A percentile compares a stretch with the other conserved stretches of the same genome.
Conservation (phyloP, 1,139 yeast genomes). For the Lodderomyces jiufengensis region DNA sequence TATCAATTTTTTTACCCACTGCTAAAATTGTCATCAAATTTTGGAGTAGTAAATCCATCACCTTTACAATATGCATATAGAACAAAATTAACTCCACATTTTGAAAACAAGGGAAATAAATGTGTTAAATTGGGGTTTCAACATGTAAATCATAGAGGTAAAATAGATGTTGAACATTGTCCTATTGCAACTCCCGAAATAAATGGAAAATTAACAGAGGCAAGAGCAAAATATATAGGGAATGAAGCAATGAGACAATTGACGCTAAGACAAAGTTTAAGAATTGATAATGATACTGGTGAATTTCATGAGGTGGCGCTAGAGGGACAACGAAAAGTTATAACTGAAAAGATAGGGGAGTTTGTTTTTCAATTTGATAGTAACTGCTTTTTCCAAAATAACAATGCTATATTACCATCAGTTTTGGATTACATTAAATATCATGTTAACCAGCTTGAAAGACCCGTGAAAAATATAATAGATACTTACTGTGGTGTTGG, state of each 20-base stretch:
- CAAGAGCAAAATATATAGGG: constrained; percentile 4
- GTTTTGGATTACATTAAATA: constrained; percentile 31
- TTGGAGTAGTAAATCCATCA: constrained; percentile 28
- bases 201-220: constrained; percentile 15
- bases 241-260: constrained; percentile 6
- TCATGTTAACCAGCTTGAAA: constrained; percentile 17
- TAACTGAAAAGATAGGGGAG: constrained; percentile 31
- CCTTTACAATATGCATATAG: constrained; percentile 37
- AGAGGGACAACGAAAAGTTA: constrained; percentile 21
- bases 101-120: constrained; percentile 7
- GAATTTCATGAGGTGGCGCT: constrained; percentile 25
- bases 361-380: constrained; percentile 32
- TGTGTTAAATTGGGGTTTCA: constrained; percentile 29
- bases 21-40: constrained; percentile 8
- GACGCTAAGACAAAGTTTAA: constrained; percentile 33
- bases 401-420: constrained; percentile 31
- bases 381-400: constrained; percentile 36
- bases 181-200: constrained; percentile 29
- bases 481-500: constrained; percentile 50
- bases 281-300: constrained; percentile 32
- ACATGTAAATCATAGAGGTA: constrained; percentile 20
- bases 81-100: constrained; percentile 38
- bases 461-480: constrained; percentile 27
- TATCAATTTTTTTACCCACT: constrained; percentile 33
- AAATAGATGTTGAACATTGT: constrained; percentile 30